These are phyloP conservation scores for Isatis tinctoria DNA, from an alignment of 345 rosid genomes.

Conservation along the genomic window DNA sequence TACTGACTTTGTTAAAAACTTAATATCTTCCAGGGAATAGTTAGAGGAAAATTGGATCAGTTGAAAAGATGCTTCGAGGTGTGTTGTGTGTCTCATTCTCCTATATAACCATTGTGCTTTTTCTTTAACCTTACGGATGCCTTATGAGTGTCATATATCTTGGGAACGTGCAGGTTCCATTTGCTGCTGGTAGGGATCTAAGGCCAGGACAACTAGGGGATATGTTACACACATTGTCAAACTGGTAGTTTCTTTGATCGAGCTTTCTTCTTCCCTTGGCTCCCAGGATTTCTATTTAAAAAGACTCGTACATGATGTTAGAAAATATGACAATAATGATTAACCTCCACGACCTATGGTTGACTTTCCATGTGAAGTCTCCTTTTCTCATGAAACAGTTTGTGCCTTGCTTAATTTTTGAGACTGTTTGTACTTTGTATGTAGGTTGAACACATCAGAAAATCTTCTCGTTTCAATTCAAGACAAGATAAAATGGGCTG, in stretches of 20 bases:
- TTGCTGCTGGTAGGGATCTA: conserved; percentile 95
- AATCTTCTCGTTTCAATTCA: conserved; percentile 77
- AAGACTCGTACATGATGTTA: neutral
- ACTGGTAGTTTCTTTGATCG: conserved; percentile 50
- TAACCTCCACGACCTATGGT: neutral
- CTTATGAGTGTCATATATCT: neutral
- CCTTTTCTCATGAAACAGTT: neutral
- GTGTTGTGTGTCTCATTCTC: conserved; percentile 6
- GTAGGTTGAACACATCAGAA: conserved; percentile 86
- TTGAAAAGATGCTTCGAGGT: conserved; percentile 95
- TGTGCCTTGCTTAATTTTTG: neutral
- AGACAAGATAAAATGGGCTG: conserved; percentile 99
- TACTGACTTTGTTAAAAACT: conserved; percentile 3
- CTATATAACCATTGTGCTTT: neutral
- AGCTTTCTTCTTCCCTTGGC: neutral
- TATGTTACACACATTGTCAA: conserved; percentile 85
- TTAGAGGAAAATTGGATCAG: conserved; percentile 95
- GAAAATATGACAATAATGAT: neutral
- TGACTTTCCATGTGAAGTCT: neutral
- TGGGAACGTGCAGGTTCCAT: conserved; percentile 59
- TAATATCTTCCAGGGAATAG: conserved; percentile 61
- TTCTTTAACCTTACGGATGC: neutral
- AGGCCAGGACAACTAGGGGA: conserved; percentile 84
- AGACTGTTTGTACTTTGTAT: conserved; percentile 8
- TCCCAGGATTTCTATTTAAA: neutral